Evolutionary conservation across 2,329 filamentous ascomycete genomes (phyloP), one percentile per base, ranked within the genome.

Genomic region (Achaetomium macrosporum): DNA sequence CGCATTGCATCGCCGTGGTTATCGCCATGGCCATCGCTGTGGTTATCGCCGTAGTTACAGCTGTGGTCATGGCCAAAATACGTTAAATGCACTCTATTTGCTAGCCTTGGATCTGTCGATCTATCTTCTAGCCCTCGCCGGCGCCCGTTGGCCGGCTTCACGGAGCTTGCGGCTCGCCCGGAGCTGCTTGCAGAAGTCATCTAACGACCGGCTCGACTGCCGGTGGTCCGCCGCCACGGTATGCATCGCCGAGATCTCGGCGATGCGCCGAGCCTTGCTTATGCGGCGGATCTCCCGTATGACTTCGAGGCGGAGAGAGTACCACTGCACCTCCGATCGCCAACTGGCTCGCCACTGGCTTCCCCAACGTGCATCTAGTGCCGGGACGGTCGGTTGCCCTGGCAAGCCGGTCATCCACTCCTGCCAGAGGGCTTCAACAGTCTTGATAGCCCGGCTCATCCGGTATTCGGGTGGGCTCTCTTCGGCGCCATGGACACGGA

Each of bases 401-500:
- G 45, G 25, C 13, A 47, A 20, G 35, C 45, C 45, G 20, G 17
- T 20, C 15, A 20, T 47, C 45, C 20, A 47, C n/a, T 47, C 45
- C n/a, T 20, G 45, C 45, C 15, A 40, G 7, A 47, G 36, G 36
- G 19, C 45, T 20, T 41, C 20, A 30, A 47, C 20, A 20, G 45
- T 47, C 20, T 47, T 47, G 35, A 39, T 33, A 6, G 45, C 45
- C 35, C 36, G 45, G 35, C 45, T 33, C 45, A 47, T 47, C 15
- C 35, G 25, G 45, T 47, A 41, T 41, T 33, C 25, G 25, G 25
- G 25, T 25, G 25, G 25, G 25, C 4, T 25, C 25, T 25, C 25
- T 25, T 25, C 25, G 25, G 25, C 25, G 25, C 25, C 25, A 25
- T 4, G 25, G 25, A 25, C 7, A 25, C 25, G 25, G 25, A 25